phyloP scores from a whole-genome alignment of 257 asterid genomes.

The Echium plantagineum region DNA sequence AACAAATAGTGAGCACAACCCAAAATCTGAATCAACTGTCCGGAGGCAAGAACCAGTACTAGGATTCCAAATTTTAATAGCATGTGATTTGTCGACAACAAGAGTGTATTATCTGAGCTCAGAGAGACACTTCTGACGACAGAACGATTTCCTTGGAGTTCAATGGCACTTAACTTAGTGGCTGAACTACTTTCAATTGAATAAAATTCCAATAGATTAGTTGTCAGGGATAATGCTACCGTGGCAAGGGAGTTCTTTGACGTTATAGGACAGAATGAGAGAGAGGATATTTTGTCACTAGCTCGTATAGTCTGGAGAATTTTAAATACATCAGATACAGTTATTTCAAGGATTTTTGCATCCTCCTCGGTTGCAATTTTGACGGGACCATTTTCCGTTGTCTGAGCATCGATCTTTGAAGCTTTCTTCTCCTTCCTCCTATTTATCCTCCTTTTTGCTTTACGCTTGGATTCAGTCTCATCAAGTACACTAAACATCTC shows the following conservation, averaged over 20 bases:
- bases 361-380: constrained; percentile 34
- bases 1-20: constrained; percentile 72
- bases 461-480: constrained; percentile 75
- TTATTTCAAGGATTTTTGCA: constrained; percentile 30
- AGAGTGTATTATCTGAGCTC: constrained; percentile 82
- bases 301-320: constrained; percentile 60
- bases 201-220: constrained; percentile 58
- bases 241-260: constrained; percentile 52
- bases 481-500: constrained; percentile 75
- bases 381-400: constrained; percentile 38
- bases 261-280: constrained; percentile 54
- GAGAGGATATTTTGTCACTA: constrained; percentile 72
- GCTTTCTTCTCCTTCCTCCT: constrained; percentile 66
- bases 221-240: constrained; percentile 71
- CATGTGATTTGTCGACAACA: constrained; percentile 83
- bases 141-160: constrained; percentile 92
- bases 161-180: constrained; percentile 50
- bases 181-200: constrained; percentile 40
- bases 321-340: constrained; percentile 74
- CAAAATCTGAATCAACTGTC: constrained; percentile 78
- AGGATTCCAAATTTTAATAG: constrained; percentile 88
- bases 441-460: constrained; percentile 79
- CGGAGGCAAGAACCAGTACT: constrained; percentile 81
- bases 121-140: constrained; percentile 83
- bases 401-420: constrained; percentile 34